phyloP scores from a whole-genome alignment of 768 basidiomycete genomes.

The Lentinula sp. region DNA sequence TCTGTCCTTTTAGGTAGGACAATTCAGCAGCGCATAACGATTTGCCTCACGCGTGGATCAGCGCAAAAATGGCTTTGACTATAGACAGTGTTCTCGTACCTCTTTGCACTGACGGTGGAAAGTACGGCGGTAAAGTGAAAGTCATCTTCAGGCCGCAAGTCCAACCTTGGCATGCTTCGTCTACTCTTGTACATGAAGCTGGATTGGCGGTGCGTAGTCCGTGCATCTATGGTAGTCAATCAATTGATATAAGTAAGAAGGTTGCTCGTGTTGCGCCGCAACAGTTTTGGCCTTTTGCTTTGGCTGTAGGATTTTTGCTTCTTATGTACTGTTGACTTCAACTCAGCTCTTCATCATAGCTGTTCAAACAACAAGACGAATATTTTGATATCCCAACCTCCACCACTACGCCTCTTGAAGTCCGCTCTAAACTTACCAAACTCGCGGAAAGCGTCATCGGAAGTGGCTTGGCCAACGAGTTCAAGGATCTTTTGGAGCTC shows the following conservation, averaged over 20 bases:
- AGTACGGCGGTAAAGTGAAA: constrained; percentile 70
- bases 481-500: constrained; percentile 58
- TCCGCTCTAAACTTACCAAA: constrained; percentile 65
- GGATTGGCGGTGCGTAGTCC: constrained; percentile 57
- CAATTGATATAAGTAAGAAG: constrained; percentile 23
- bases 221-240: neutral
- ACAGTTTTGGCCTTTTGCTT: constrained; percentile 76
- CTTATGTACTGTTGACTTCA: neutral
- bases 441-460: constrained; percentile 53
- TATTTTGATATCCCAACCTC: constrained; percentile 76
- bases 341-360: constrained; percentile 29
- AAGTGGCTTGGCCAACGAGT: constrained; percentile 37
- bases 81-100: constrained; percentile 61
- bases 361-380: constrained; percentile 71
- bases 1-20: constrained; percentile 72
- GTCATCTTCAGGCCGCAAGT: constrained; percentile 65
- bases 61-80: constrained; percentile 54
- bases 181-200: constrained; percentile 76
- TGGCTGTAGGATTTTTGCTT: constrained; percentile 36
- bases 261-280: constrained; percentile 66
- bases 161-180: constrained; percentile 77
- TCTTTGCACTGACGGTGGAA: constrained; percentile 47
- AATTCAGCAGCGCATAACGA: neutral
- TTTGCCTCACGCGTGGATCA: constrained; percentile 15
- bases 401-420: constrained; percentile 59